Percentiles rank a stretch among this genome's conserved stretches.
Evolutionary conservation across 257 asterid genomes (phyloP).

Genomic region (Nicotiana noctiflora): DNA sequence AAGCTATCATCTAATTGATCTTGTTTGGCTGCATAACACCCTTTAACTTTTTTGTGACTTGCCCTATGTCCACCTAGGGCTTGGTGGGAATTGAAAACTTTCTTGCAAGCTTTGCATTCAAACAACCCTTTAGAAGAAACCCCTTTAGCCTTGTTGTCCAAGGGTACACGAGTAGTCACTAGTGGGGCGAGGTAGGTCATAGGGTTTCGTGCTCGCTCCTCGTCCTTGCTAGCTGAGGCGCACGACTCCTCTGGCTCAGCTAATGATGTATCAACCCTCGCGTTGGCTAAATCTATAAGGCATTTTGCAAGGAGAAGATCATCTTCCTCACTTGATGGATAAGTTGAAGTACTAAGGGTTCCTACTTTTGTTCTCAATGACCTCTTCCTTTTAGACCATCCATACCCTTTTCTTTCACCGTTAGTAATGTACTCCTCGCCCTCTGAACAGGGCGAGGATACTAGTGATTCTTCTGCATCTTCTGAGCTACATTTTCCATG

Average conservation of each 20-base stretch:
- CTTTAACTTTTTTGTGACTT: constrained; percentile 92
- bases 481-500: constrained; percentile 84
- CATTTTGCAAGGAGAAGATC: constrained; percentile 73
- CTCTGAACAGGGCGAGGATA: constrained; percentile 55
- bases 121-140: constrained; percentile 47
- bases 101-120: constrained; percentile 94
- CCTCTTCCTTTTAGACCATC: constrained; percentile 78
- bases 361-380: constrained; percentile 69
- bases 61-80: constrained; percentile 96
- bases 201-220: constrained; percentile 26
- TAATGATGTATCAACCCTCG: constrained; percentile 32
- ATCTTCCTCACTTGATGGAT: constrained; percentile 48
- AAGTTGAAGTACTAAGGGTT: constrained; percentile 24
- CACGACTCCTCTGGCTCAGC: constrained; percentile 64
- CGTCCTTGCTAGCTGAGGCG: constrained; percentile 76
- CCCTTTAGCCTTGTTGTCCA: constrained; percentile 38
- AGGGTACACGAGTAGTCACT: not conserved
- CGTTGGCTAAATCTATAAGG: constrained; percentile 66
- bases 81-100: constrained; percentile 89
- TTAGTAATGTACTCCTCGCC: constrained; percentile 32
- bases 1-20: constrained; percentile 33
- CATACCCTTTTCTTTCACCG: constrained; percentile 22
- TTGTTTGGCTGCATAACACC: constrained; percentile 80
- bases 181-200: not conserved
- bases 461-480: constrained; percentile 58